A percentile compares a stretch with the other conserved stretches of the same genome.
phyloP scores from a whole-genome alignment of 106 monocot genomes.

The Apostasia ramifera region DNA sequence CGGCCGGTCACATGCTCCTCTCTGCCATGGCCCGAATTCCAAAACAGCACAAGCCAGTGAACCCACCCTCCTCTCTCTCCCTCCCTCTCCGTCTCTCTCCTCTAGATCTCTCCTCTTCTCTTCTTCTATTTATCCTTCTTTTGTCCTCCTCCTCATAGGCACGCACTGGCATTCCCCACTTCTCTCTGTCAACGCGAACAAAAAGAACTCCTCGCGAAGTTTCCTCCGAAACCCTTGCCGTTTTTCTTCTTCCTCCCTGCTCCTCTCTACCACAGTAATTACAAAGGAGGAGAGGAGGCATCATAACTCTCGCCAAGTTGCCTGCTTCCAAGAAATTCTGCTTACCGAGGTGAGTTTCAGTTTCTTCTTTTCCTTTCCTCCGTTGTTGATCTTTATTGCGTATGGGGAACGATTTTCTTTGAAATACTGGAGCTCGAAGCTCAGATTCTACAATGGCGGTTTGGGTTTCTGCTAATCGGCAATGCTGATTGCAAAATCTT shows the following conservation, averaged over 20 bases:
- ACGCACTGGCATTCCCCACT: constrained; percentile 7
- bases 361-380: not conserved
- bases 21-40: too few relatives aligned
- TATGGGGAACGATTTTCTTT: too few relatives aligned
- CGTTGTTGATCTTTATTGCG: too few relatives aligned
- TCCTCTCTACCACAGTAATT: not conserved
- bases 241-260: not conserved
- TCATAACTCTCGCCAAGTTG: not conserved
- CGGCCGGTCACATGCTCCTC: too few relatives aligned
- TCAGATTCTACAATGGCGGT: not conserved
- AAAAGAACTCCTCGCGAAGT: constrained; percentile 64
- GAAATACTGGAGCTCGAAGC: not conserved
- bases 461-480: not conserved
- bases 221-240: constrained; percentile 22
- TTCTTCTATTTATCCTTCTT: not conserved
- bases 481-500: not conserved
- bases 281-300: constrained; percentile 20
- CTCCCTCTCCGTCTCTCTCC: constrained; percentile 8
- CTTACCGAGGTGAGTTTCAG: not conserved
- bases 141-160: not conserved
- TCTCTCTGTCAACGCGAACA: constrained; percentile 48
- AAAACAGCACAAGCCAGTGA: too few relatives aligned
- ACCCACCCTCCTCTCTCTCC: not conserved
- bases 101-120: not conserved
- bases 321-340: not conserved